Evolutionary conservation across 805 yeast species (phyloP).

Genomic region (Metschnikowia chrysomelidarum): DNA sequence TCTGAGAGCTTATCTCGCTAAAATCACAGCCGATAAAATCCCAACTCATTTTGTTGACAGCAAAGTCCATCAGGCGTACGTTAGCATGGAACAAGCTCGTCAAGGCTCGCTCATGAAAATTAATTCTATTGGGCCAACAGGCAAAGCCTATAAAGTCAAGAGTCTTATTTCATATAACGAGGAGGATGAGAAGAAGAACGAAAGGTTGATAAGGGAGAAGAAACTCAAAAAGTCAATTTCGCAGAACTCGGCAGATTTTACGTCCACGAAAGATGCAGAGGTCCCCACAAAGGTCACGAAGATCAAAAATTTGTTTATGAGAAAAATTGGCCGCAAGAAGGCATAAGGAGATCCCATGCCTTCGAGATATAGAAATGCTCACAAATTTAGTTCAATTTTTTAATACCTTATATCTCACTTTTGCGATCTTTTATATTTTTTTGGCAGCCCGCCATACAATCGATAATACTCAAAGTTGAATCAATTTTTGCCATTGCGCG

Average conservation of each 20-base stretch:
- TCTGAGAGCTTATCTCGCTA: conserved; percentile 24
- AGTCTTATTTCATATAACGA: conserved; percentile 36
- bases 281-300: conserved; percentile 12
- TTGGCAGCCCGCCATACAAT: no score
- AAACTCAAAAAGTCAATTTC: conserved; percentile 16
- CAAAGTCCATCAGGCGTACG: conserved; percentile 38
- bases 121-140: conserved; percentile 12
- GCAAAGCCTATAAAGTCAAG: conserved; percentile 39
- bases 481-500: no score
- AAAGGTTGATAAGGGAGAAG: conserved; percentile 16
- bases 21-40: conserved; percentile 17
- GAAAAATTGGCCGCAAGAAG: conserved; percentile 27
- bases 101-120: conserved; percentile 10
- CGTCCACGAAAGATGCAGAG: no score
- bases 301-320: conserved; percentile 22
- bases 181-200: conserved; percentile 28
- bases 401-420: no score
- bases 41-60: conserved; percentile 20
- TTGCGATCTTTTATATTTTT: no score
- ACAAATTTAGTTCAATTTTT: no score
- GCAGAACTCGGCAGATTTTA: conserved; percentile 12
- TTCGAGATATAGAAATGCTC: no score
- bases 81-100: conserved; percentile 12
- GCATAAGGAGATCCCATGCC: no score
- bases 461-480: no score